Evolutionary conservation across 306 rosid species (phyloP), one percentile per base, ranked within the genome.

Genomic region (Vachellia pachyceras): DNA sequence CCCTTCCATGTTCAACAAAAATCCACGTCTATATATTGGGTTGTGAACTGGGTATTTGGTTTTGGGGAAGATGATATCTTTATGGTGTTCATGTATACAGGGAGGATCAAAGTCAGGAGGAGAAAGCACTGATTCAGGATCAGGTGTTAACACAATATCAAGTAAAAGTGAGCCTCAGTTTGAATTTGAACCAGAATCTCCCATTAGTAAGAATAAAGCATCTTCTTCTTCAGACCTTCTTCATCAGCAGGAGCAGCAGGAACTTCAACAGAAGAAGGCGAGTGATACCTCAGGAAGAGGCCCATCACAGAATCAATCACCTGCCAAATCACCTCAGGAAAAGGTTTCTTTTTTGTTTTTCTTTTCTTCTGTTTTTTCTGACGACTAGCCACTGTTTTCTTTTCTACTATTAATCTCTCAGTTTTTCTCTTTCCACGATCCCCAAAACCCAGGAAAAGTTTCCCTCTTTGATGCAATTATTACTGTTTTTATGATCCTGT

Each of bases 61-160:
- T 74, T 74, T 78, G 55, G 76, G 37, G 69, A 74, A 71, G 80
- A 57, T 44, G 1, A 6, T 77, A 44, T 52, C 3, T 50, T 7
- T 4, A 3, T 49, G 14, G 15, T 49, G n/a, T 15, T 5, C 12
- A 49, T 14, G 20, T 15, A 49, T 12, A 73, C 85, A 92, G 97
- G 97, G 91, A 79, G 85, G 91, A 81, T 89, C 98, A 61, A 90
- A 87, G 80, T 95, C 98, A 80, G 91, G 91, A 84, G 95, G 89
- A 8, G 97, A 95, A 73, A 95, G 96, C 86, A 89, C 89, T 5
- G 99, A 95, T 70, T 95, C 97, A 77, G 97, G 94, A 65, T 93
- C 99, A 87, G 97, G 89, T 22, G 72, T 87, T 67, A 90, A 90
- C 83, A 90, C 90, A 15, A 60, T 81, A 57, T 82, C 94, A 83